phyloP scores from a whole-genome alignment of 192 early-diverging fungal species.

The Dispira simplex region DNA sequence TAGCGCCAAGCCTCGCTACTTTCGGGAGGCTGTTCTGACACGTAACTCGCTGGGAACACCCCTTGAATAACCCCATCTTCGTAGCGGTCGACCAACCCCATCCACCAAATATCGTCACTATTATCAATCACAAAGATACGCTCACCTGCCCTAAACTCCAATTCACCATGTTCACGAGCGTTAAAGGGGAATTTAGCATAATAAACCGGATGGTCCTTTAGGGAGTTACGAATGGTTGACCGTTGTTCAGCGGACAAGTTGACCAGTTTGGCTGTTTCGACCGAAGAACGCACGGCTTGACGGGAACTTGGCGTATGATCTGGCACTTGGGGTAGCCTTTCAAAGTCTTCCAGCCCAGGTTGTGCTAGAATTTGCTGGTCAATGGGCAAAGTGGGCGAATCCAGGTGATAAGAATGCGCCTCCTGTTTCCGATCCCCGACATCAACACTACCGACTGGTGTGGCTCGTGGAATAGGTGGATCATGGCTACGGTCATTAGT shows the following conservation, averaged over 20 bases:
- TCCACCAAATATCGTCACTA: constrained; percentile 73
- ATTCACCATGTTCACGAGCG: constrained; percentile 57
- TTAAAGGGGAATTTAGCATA: constrained; percentile 59
- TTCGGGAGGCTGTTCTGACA: constrained; percentile 29
- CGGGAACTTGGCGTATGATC: constrained; percentile 3
- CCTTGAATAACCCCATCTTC: constrained; percentile 43
- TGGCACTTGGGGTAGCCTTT: background rate
- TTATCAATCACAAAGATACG: constrained; percentile 58
- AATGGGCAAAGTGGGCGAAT: constrained; percentile 7
- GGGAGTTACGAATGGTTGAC: constrained; percentile 28
- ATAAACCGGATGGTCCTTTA: constrained; percentile 36
- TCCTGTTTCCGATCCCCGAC: background rate
- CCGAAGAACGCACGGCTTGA: background rate
- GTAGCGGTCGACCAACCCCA: constrained; percentile 50
- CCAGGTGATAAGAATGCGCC: constrained; percentile 6
- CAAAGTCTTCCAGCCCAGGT: background rate
- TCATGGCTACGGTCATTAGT: too few relatives aligned
- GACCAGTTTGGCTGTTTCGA: constrained; percentile 3
- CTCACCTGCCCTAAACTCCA: constrained; percentile 50
- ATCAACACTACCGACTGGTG: too few relatives aligned
- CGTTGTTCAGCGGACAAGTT: background rate
- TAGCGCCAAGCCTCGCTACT: constrained; percentile 10
- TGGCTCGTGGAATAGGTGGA: too few relatives aligned
- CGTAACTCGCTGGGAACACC: constrained; percentile 67
- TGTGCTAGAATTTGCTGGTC: constrained; percentile 3